These are phyloP conservation scores for Malus domestica DNA, from an alignment of 306 rosid species.

Conservation along the genomic window ASM211411v1 NC_041799.1:4017001-4017500, in stretches of 20 bases:
- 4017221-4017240: conserved; percentile 41
- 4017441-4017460: conserved; percentile 40
- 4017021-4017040: conserved; percentile 41
- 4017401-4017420: conserved; percentile 29
- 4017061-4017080: conserved; percentile 56
- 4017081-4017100: conserved; percentile 32
- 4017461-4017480: conserved; percentile 21
- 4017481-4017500: conserved; percentile 32
- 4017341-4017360: conserved; percentile 40
- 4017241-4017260: conserved; percentile 29
- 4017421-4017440: conserved; percentile 41
- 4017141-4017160: conserved; percentile 39
- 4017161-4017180: conserved; percentile 31
- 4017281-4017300: conserved; percentile 31
- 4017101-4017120: conserved; percentile 44
- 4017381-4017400: conserved; percentile 22
- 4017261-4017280: conserved; percentile 37
- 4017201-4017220: conserved; percentile 40
- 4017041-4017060: conserved; percentile 47
- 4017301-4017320: conserved; percentile 41
- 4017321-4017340: conserved; percentile 29
- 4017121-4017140: conserved; percentile 42
- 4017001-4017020: conserved; percentile 39
- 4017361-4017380: conserved; percentile 51
- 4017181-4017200: conserved; percentile 37